Conservation (phyloP, 2,329 filamentous ascomycete genomes). For the Scedosporium boydii region DNA sequence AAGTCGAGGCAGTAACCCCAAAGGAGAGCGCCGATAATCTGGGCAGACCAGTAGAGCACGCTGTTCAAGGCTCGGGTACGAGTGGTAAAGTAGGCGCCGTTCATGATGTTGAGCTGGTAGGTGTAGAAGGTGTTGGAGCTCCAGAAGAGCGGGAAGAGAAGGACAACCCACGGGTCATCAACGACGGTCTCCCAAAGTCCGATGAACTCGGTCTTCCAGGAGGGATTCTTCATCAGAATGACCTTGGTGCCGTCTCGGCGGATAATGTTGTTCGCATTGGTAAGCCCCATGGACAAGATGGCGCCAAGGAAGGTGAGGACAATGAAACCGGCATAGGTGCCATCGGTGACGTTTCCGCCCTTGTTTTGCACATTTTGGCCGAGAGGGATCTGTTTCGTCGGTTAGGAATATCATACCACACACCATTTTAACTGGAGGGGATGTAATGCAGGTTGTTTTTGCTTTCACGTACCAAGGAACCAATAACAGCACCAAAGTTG, state of each 20-base stretch:
- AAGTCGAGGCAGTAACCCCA: slow-evolving; percentile 66
- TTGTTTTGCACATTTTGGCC: slow-evolving; percentile 59
- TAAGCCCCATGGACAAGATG: slow-evolving; percentile 57
- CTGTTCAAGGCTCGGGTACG: slow-evolving; percentile 58
- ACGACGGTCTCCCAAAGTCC: slow-evolving; percentile 67
- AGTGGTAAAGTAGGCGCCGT: slow-evolving; percentile 43
- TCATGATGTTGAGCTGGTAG: slow-evolving; percentile 47
- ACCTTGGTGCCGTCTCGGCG: slow-evolving; percentile 71
- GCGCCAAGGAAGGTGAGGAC: slow-evolving; percentile 71
- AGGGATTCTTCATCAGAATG: slow-evolving; percentile 84
- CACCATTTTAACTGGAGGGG: neutral
- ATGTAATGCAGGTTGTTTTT: neutral
- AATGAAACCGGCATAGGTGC: slow-evolving; percentile 83
- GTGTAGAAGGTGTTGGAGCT: slow-evolving; percentile 46
- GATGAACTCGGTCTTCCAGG: slow-evolving; percentile 68
- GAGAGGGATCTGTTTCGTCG: slow-evolving; percentile 47
- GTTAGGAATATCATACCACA: neutral
- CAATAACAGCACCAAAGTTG: slow-evolving; percentile 84
- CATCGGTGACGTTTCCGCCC: slow-evolving; percentile 50
- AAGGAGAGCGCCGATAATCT: slow-evolving; percentile 66
- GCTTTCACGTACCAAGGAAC: slow-evolving; percentile 43
- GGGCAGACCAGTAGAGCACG: slow-evolving; percentile 68
- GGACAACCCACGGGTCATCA: slow-evolving; percentile 61
- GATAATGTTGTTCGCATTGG: slow-evolving; percentile 61
- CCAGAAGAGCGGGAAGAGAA: slow-evolving; percentile 55